These are phyloP conservation scores for Tylopilus sp. DNA, from an alignment of 1,284 basidiomycete species.

Conservation along the genomic window DNA sequence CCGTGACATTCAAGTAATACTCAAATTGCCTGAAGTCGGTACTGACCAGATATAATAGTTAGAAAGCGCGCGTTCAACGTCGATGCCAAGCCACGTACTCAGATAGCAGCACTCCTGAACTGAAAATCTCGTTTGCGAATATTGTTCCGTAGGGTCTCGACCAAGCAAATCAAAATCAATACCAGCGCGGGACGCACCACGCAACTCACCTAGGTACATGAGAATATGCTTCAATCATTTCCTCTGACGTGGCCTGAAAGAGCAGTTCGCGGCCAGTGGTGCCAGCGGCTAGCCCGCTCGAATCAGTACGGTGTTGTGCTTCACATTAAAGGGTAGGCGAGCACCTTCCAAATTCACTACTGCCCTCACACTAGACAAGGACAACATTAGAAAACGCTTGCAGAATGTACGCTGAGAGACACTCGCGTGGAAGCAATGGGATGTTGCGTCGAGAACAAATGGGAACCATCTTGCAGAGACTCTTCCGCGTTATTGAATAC, in stretches of 20 bases:
- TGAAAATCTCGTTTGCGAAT: conserved; percentile 92
- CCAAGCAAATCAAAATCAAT: background rate
- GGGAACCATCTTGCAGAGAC: conserved; percentile 91
- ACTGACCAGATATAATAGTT: conserved; percentile 37
- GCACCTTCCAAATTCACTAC: conserved; percentile 89
- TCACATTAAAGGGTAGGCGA: background rate
- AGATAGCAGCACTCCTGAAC: conserved; percentile 86
- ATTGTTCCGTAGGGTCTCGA: conserved; percentile 84
- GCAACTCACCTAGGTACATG: conserved; percentile 67
- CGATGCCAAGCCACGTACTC: conserved; percentile 54
- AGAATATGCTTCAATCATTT: conserved; percentile 92
- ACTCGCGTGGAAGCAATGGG: conserved; percentile 66
- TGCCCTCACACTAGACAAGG: conserved; percentile 64
- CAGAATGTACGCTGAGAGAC: background rate
- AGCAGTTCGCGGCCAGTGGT: conserved; percentile 85
- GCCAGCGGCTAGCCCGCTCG: conserved; percentile 64
- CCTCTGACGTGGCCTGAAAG: conserved; percentile 93
- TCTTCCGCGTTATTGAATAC: conserved; percentile 98
- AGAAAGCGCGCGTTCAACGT: conserved; percentile 8
- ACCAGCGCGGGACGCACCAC: background rate
- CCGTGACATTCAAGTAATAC: conserved; percentile 83
- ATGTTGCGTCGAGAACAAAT: conserved; percentile 88
- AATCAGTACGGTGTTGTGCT: conserved; percentile 5
- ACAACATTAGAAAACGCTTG: background rate
- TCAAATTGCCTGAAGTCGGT: conserved; percentile 96